Percentiles rank a stretch among this genome's conserved stretches.
These are phyloP conservation scores for Eimeria nieschulzi DNA, from an alignment of 169 alveolate genomes.

Conservation along the genomic window DNA sequence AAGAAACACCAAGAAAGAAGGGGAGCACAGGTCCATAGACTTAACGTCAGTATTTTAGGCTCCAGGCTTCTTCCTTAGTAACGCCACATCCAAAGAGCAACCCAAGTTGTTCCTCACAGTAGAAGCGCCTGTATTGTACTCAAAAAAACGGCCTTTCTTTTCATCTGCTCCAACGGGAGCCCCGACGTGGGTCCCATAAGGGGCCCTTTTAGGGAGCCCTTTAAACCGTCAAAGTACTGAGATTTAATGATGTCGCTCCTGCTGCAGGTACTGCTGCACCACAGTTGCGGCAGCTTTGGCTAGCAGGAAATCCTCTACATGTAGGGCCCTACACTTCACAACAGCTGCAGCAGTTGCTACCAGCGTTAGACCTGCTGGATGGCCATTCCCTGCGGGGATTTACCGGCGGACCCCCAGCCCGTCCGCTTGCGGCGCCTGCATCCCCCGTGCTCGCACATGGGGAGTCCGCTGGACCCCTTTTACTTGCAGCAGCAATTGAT, in stretches of 20 bases:
- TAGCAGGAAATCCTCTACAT: slow-evolving; percentile 58
- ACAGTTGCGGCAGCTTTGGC: slow-evolving; percentile 63
- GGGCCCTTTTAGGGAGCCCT: too few relatives aligned
- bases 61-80: too few relatives aligned
- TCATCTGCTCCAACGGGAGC: too few relatives aligned
- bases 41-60: too few relatives aligned
- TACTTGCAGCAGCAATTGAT: not conserved
- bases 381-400: slow-evolving; percentile 22
- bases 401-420: slow-evolving; percentile 5
- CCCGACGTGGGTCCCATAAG: too few relatives aligned
- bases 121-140: too few relatives aligned
- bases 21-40: not conserved
- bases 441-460: not conserved
- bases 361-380: slow-evolving; percentile 51
- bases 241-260: not conserved
- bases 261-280: slow-evolving; percentile 61
- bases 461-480: not conserved
- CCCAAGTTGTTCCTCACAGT: too few relatives aligned
- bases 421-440: not conserved
- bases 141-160: too few relatives aligned
- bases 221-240: too few relatives aligned
- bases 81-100: too few relatives aligned
- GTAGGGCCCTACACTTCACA: slow-evolving; percentile 40
- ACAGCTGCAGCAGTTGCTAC: slow-evolving; percentile 65
- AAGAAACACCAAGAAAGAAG: not conserved